Conservation (phyloP, 2,329 filamentous ascomycete species). For the Colletotrichum sp. region DNA sequence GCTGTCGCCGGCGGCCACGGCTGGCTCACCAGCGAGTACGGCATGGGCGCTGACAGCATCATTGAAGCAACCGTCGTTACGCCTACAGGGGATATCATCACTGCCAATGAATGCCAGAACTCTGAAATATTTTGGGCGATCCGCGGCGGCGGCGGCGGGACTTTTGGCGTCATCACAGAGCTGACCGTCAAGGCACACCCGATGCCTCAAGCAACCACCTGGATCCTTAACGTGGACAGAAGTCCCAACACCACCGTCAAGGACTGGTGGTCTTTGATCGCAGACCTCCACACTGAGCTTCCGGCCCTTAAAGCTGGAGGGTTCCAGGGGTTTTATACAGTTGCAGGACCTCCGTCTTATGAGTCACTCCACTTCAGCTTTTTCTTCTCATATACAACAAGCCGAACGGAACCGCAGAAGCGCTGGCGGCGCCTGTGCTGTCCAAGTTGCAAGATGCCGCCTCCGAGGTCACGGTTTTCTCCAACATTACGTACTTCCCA, state of each 20-base stretch:
- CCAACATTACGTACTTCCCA: neutral
- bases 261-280: neutral
- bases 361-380: neutral
- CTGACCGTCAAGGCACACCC: conserved; percentile 51
- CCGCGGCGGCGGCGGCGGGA: conserved; percentile 53
- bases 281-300: neutral
- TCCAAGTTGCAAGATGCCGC: neutral
- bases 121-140: conserved; percentile 60
- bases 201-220: conserved; percentile 24
- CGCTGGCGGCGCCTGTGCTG: neutral
- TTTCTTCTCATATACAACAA: neutral
- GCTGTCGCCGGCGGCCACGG: conserved; percentile 56
- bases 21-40: conserved; percentile 42
- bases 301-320: neutral
- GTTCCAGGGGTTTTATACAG: neutral
- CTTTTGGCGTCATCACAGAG: conserved; percentile 54
- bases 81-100: conserved; percentile 43
- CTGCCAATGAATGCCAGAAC: conserved; percentile 46
- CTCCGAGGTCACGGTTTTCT: neutral
- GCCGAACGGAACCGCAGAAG: neutral
- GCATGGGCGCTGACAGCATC: conserved; percentile 53
- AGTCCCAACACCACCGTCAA: neutral
- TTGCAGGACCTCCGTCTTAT: neutral
- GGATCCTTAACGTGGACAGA: neutral
- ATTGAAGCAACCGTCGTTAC: conserved; percentile 49